Evolutionary conservation across 768 basidiomycete genomes (phyloP).

Genomic region (Coprinellus micaceus): DNA sequence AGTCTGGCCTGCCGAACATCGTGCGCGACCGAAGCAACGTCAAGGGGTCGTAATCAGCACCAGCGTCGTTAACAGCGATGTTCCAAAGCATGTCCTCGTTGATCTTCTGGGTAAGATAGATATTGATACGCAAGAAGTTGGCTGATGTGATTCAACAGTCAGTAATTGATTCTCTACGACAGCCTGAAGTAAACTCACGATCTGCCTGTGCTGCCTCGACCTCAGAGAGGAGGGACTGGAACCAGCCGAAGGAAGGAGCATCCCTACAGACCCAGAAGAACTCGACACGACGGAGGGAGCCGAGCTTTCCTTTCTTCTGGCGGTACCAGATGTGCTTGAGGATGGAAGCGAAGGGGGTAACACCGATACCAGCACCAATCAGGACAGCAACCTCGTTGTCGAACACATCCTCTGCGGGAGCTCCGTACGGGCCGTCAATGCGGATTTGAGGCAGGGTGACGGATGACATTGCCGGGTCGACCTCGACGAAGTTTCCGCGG

Average conservation of each 20-base stretch:
- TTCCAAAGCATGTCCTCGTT: conserved; percentile 88
- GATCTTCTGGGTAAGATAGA: conserved; percentile 87
- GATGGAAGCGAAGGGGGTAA: conserved; percentile 93
- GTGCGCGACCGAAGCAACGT: conserved; percentile 86
- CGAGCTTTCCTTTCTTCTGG: conserved; percentile 73
- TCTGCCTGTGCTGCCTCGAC: conserved; percentile 87
- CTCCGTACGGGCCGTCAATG: conserved; percentile 91
- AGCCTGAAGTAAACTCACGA: conserved; percentile 51
- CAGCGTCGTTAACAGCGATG: conserved; percentile 83
- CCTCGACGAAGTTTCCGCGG: conserved; percentile 80
- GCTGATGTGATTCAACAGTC: conserved; percentile 40
- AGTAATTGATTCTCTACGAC: conserved; percentile 11
- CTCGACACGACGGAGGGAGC: conserved; percentile 82
- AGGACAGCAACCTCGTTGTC: conserved; percentile 84
- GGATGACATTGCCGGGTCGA: conserved; percentile 49
- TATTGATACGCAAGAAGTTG: conserved; percentile 88
- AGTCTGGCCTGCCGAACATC: conserved; percentile 90
- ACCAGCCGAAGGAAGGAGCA: conserved; percentile 98
- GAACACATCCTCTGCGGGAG: conserved; percentile 90
- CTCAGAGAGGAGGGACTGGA: conserved; percentile 83
- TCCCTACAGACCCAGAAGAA: conserved; percentile 95
- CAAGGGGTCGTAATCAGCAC: conserved; percentile 83
- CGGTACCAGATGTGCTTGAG: conserved; percentile 96
- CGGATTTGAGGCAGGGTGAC: conserved; percentile 64
- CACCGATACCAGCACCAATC: conserved; percentile 92